Evolutionary conservation across 257 asterid species (phyloP).

Genomic region (Sherardia arvensis): DNA sequence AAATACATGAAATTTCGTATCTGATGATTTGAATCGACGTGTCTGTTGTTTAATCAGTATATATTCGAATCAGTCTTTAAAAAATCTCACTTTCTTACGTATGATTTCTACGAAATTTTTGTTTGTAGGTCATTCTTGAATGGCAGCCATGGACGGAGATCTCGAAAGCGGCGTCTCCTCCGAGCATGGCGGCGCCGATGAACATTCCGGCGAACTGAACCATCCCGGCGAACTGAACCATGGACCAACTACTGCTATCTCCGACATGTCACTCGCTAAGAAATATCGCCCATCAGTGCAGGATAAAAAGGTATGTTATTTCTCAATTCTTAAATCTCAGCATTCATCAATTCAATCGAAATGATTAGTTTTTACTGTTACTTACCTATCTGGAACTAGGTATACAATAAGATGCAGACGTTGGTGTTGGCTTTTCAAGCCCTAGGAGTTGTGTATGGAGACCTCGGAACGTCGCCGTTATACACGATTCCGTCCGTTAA

Average conservation of each 20-base stretch:
- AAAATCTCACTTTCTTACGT: neutral
- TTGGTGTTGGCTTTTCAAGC: neutral
- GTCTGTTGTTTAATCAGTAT: too few relatives aligned
- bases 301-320: neutral
- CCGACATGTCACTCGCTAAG: neutral
- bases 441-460: neutral
- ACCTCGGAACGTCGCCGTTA: neutral
- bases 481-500: constrained; percentile 2
- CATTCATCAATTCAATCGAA: neutral
- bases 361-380: too few relatives aligned
- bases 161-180: neutral
- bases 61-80: neutral
- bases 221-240: neutral
- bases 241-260: neutral
- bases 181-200: neutral
- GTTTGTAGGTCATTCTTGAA: neutral
- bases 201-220: neutral
- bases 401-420: neutral
- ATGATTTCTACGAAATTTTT: neutral
- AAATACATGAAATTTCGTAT: too few relatives aligned
- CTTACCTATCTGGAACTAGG: neutral
- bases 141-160: constrained; percentile 7
- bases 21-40: too few relatives aligned
- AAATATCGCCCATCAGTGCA: neutral
- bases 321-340: neutral